phyloP scores from a whole-genome alignment of 1,139 yeast genomes.

The Blastobotrys apis region DNA sequence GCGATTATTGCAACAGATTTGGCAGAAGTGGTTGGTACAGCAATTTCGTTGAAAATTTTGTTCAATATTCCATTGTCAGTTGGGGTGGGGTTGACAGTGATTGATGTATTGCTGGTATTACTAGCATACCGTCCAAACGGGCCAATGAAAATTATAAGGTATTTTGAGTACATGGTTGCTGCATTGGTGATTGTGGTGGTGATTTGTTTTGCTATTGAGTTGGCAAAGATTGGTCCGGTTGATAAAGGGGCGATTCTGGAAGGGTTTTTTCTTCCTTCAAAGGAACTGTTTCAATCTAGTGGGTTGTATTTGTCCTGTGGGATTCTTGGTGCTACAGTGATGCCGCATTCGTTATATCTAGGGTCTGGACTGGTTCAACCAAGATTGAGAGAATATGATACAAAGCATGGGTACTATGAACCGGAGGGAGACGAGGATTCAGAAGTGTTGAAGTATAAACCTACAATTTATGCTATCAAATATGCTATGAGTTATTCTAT shows the following conservation, averaged over 20 bases:
- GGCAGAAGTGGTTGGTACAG: constrained; percentile 93
- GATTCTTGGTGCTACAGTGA: constrained; percentile 91
- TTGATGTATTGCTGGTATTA: constrained; percentile 79
- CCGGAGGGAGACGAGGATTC: constrained; percentile 32
- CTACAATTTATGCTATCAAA: constrained; percentile 66
- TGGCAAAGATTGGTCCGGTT: constrained; percentile 52
- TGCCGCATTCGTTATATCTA: constrained; percentile 92
- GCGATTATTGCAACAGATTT: constrained; percentile 91
- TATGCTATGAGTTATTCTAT: constrained; percentile 69
- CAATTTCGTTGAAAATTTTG: constrained; percentile 79
- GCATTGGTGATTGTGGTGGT: constrained; percentile 76
- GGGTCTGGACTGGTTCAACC: constrained; percentile 95
- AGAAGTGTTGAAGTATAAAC: constrained; percentile 45
- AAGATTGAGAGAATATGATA: constrained; percentile 75
- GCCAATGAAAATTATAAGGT: constrained; percentile 69
- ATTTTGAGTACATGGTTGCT: constrained; percentile 79
- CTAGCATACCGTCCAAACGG: constrained; percentile 89
- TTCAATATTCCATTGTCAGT: constrained; percentile 68
- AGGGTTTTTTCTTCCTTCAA: constrained; percentile 75
- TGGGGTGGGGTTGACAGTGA: constrained; percentile 78
- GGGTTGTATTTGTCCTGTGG: constrained; percentile 88
- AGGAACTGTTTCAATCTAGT: constrained; percentile 64
- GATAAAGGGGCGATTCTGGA: constrained; percentile 50
- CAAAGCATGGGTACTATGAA: constrained; percentile 52
- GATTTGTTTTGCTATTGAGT: constrained; percentile 76